Conservation (phyloP, 345 rosid genomes). For the Aegle marmelos region DNA sequence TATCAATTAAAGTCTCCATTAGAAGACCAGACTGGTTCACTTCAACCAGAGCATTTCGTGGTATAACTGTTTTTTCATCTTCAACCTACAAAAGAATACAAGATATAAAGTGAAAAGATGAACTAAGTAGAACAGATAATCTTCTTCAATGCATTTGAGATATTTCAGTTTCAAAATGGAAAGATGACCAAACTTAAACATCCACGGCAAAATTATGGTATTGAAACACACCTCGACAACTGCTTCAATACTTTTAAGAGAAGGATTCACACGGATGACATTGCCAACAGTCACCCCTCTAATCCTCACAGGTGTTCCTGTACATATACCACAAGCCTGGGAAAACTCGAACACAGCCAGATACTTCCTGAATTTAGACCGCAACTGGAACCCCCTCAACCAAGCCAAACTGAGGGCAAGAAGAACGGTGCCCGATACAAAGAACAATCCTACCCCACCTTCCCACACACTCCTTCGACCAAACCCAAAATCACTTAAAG, state of each 20-base stretch:
- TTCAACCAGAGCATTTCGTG: conserved; percentile 82
- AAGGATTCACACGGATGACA: conserved; percentile 83
- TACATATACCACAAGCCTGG: conserved; percentile 85
- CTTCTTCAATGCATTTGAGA: not conserved
- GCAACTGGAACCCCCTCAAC: conserved; percentile 80
- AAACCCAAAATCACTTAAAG: conserved; percentile 87
- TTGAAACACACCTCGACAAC: conserved; percentile 67
- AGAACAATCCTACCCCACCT: conserved; percentile 97
- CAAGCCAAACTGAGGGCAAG: conserved; percentile 88
- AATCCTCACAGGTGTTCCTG: conserved; percentile 93
- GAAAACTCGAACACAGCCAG: conserved; percentile 74
- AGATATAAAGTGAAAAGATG: conserved; percentile 1
- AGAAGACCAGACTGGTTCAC: conserved; percentile 99
- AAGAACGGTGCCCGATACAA: conserved; percentile 82
- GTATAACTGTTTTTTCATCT: conserved; percentile 91
- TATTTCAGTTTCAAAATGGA: not conserved
- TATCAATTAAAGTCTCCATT: conserved; percentile 93
- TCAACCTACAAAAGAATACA: conserved; percentile 55
- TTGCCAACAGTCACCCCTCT: conserved; percentile 95
- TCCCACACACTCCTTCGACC: conserved; percentile 94
- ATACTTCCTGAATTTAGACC: conserved; percentile 82
- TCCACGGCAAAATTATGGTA: conserved; percentile 9
- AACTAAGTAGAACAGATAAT: not conserved
- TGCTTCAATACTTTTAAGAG: conserved; percentile 88
- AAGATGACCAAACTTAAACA: not conserved